A percentile compares a stretch with the other conserved stretches of the same genome.
Conservation (phyloP, 768 basidiomycete species). For the Albatrellus ellisii region DNA sequence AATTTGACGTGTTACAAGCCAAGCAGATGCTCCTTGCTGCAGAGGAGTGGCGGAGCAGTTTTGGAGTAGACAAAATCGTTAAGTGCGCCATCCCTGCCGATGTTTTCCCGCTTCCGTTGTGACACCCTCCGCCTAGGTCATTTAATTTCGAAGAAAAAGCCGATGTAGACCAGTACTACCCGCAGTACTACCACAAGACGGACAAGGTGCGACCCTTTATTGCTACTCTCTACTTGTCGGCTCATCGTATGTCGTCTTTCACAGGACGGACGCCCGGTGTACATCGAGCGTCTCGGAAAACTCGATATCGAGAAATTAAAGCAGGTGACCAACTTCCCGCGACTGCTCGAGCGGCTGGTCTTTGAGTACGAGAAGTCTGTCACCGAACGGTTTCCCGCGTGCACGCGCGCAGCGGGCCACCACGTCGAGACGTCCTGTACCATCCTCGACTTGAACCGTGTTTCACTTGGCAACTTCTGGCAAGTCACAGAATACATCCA, state of each 20-base stretch:
- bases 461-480: conserved; percentile 68
- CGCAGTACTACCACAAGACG: conserved; percentile 91
- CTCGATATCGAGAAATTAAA: conserved; percentile 82
- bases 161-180: conserved; percentile 85
- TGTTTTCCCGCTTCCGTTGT: neutral
- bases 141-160: conserved; percentile 80
- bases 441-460: conserved; percentile 78
- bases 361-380: conserved; percentile 89
- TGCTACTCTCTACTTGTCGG: too few species aligned
- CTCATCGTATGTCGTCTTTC: too few species aligned
- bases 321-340: conserved; percentile 69
- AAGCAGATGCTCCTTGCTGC: conserved; percentile 74
- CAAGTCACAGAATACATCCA: conserved; percentile 88
- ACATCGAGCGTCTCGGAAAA: conserved; percentile 86
- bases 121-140: conserved; percentile 29
- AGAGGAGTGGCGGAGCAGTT: conserved; percentile 86
- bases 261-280: conserved; percentile 90
- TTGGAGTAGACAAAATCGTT: conserved; percentile 64
- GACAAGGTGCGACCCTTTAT: conserved; percentile 53
- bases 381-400: conserved; percentile 67
- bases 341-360: conserved; percentile 81
- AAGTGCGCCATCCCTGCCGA: conserved; percentile 29
- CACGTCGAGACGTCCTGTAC: conserved; percentile 96
- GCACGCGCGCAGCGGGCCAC: conserved; percentile 58
- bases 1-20: conserved; percentile 74